Evolutionary conservation across 2,329 filamentous ascomycete genomes (phyloP), one percentile per base, ranked within the genome.

Genomic region (Diaporthe citriasiana): DNA sequence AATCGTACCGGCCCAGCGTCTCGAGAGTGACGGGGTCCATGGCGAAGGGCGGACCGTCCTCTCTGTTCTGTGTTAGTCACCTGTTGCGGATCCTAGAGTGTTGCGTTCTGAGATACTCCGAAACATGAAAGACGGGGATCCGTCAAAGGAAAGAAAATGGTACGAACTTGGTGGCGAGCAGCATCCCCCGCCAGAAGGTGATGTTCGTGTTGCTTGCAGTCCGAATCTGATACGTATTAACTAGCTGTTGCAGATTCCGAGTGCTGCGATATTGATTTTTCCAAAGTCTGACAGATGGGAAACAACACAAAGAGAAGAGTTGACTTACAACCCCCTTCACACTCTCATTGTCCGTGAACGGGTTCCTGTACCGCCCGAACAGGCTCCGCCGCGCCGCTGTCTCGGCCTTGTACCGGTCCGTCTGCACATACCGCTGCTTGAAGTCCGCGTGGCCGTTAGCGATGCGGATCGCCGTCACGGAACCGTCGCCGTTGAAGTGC

Each of bases 151-250:
- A n/a, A n/a, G n/a, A n/a, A n/a, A n/a, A n/a, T n/a, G n/a, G n/a
- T n/a, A n/a, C n/a, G n/a, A n/a, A n/a, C n/a, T 91, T 91, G 69
- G 82, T 84, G 0, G 89, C 89, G 6, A 91, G 82, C 73, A 91
- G 77, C 60, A 88, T 84, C 0, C 89, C 89, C 10, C 88, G 82
- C 86, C 88, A 91, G 77, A 87, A 89, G 1, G 88, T 82, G n/a
- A 91, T 82, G 73, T 92, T 91, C 1, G 89, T 91, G 76, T 92
- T 91, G 4, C 87, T 85, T 0, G 88, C 88, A 0, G 88, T 90
- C 30, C 89, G 82, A 53, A 91, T 88, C 7, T n/a, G n/a, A n/a
- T n/a, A n/a, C n/a, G n/a, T n/a, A n/a, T n/a, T n/a, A n/a, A n/a
- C n/a, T n/a, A n/a, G n/a, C n/a, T n/a, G n/a, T n/a, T n/a, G n/a